Evolutionary conservation across 2,329 filamentous ascomycete species (phyloP).

Genomic region (Calonectria pseudoturangicola): DNA sequence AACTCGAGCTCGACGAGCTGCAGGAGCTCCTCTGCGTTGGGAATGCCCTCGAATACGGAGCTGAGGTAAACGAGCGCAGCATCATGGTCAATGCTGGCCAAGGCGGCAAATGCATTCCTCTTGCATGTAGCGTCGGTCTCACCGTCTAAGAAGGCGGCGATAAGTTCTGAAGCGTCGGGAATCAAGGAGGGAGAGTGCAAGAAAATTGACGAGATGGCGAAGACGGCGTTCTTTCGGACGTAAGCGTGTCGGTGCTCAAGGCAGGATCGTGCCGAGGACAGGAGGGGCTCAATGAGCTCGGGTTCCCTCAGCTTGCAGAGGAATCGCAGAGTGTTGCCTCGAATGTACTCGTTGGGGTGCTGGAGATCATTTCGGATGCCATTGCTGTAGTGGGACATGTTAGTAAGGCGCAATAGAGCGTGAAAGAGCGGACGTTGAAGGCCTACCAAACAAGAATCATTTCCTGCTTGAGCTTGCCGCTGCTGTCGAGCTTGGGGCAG

Average conservation of each 20-base stretch:
- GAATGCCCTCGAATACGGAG: conserved; percentile 92
- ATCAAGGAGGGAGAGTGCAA: conserved; percentile 93
- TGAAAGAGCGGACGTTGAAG: conserved; percentile 21
- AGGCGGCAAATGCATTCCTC: conserved; percentile 95
- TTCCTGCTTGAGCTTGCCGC: conserved; percentile 98
- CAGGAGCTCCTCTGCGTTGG: conserved; percentile 94
- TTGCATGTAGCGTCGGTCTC: conserved; percentile 98
- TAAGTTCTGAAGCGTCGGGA: conserved; percentile 94
- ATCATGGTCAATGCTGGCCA: conserved; percentile 93
- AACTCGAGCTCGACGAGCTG: conserved; percentile 97
- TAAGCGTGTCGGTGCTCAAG: conserved; percentile 98
- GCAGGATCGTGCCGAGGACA: conserved; percentile 93
- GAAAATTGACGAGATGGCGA: conserved; percentile 94
- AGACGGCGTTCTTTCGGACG: conserved; percentile 98
- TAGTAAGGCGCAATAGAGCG: conserved; percentile 33
- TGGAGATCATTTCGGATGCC: conserved; percentile 98
- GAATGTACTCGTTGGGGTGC: conserved; percentile 98
- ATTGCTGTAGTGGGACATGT: conserved; percentile 77
- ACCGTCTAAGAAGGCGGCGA: conserved; percentile 90
- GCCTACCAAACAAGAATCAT: conserved; percentile 97
- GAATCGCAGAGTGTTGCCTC: conserved; percentile 98
- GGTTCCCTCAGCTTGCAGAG: conserved; percentile 96
- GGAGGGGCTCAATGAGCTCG: conserved; percentile 95
- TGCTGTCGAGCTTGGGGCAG: conserved; percentile 94
- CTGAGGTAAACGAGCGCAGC: conserved; percentile 92